Percentiles rank a stretch among this genome's conserved stretches.
Evolutionary conservation across 768 basidiomycete genomes (phyloP).

Genomic region (Pisolithus tinctorius): DNA sequence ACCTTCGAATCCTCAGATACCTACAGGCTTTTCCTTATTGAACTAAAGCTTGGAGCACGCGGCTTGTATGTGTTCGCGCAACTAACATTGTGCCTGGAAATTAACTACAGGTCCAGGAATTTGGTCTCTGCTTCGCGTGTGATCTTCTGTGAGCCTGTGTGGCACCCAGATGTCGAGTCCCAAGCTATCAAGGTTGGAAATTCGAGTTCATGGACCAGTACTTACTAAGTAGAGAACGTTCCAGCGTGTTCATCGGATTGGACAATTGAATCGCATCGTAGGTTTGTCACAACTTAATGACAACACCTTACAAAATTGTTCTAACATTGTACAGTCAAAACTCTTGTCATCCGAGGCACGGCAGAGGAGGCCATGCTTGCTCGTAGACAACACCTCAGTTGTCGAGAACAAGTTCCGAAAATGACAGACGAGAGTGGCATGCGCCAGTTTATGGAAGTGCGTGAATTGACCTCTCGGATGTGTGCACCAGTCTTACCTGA

Average conservation of each 20-base stretch:
- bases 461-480: constrained; percentile 3
- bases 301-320: neutral
- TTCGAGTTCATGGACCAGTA: neutral
- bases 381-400: constrained; percentile 49
- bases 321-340: constrained; percentile 49
- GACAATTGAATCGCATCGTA: constrained; percentile 63
- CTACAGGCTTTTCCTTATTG: constrained; percentile 75
- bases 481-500: constrained; percentile 2
- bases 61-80: constrained; percentile 57
- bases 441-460: constrained; percentile 67
- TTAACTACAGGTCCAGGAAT: constrained; percentile 46
- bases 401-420: constrained; percentile 47
- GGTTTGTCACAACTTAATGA: constrained; percentile 31
- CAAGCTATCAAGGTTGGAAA: constrained; percentile 74
- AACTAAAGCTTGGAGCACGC: constrained; percentile 81
- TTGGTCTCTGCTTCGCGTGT: constrained; percentile 81
- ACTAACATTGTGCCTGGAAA: neutral
- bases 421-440: constrained; percentile 68
- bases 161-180: constrained; percentile 85
- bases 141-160: constrained; percentile 89
- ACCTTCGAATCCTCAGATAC: constrained; percentile 79
- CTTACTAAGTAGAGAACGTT: neutral
- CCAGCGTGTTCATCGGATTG: constrained; percentile 81
- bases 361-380: constrained; percentile 75
- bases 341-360: constrained; percentile 70